phyloP scores from a whole-genome alignment of 2,329 filamentous ascomycete species.

The Fusarium sp. region DNA sequence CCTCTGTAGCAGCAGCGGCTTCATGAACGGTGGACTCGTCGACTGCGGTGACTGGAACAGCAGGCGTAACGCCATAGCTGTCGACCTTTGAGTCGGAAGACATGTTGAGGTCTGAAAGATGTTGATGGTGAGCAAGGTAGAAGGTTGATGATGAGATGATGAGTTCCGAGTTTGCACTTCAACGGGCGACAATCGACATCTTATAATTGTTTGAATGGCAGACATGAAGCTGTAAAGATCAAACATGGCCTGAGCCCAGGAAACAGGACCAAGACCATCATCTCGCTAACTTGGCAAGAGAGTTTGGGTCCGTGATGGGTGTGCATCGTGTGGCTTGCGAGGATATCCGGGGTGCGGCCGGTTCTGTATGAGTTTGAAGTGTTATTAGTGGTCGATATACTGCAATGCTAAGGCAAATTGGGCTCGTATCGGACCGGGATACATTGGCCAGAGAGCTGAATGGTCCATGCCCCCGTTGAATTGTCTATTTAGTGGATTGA shows the following conservation, averaged over 20 bases:
- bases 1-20: constrained; percentile 47
- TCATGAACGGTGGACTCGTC: constrained; percentile 36
- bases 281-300: neutral
- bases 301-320: neutral
- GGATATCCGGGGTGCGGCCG: constrained; percentile 21
- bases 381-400: neutral
- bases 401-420: neutral
- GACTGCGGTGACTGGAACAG: constrained; percentile 16
- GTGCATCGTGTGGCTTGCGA: neutral
- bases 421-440: constrained; percentile 6
- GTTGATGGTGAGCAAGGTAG: neutral
- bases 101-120: constrained; percentile 19
- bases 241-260: neutral
- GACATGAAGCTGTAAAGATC: constrained; percentile 9
- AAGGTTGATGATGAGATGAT: neutral
- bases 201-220: constrained; percentile 9
- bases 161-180: neutral
- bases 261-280: neutral
- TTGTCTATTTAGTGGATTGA: neutral
- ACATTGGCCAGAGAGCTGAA: neutral
- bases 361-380: neutral
- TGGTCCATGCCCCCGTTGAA: neutral
- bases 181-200: constrained; percentile 10
- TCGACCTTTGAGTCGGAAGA: constrained; percentile 19
- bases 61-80: constrained; percentile 17